Base-by-base conservation (phyloP, 352 stramenopile genomes). In the Thalassiosira livingstoniorum region DNA sequence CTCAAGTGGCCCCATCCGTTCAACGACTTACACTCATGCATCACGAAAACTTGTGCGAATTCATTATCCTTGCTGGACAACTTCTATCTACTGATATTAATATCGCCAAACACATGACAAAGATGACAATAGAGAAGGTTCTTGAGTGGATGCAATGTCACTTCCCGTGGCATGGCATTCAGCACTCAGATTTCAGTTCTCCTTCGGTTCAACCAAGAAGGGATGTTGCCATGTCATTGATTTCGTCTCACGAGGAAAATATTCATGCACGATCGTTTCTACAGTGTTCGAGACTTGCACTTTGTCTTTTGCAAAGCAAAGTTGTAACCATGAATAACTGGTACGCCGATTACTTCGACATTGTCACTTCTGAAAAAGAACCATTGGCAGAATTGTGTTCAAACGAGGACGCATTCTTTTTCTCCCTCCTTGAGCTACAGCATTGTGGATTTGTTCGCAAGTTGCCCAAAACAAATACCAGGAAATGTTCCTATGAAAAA, bases 401-500 rank as follows among this genome's bases (percentile, higher is more conserved):
- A n/a, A 68, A 81, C 47, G 69, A 80, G 55, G 60, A 53, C 55
- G 47, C 71, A 0, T 87, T 87, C 66, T 87, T 82, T 66, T 69
- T 83, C 25, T 67, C 80, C 61, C 42, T 82, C n/a, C 54, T 69
- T 54, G 80, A 87, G 42, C 74, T 87, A 53, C 55, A 78, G 0
- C 68, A 87, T 51, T 74, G 66, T 53, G 80, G 80, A 2, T 80
- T 87, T 67, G 75, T 87, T 42, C 51, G 61, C 31, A 87, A 83
- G 55, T 58, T 87, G 43, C 43, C 57, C 4, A 75, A 47, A n/a
- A 60, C 60, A 11, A 74, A 42, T 61, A 83, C 73, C 35, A 87
- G 76, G 39, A 74, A 87, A 53, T 54, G 76, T 13, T 55, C 63
- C 3, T 87, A 83, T 66, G 80, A 87, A 64, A 87, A 87, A 65